Evolutionary conservation across 495 filamentous ascomycete species (phyloP), one percentile per base, ranked within the genome.

Genomic region (Oidiodendron maius): DNA sequence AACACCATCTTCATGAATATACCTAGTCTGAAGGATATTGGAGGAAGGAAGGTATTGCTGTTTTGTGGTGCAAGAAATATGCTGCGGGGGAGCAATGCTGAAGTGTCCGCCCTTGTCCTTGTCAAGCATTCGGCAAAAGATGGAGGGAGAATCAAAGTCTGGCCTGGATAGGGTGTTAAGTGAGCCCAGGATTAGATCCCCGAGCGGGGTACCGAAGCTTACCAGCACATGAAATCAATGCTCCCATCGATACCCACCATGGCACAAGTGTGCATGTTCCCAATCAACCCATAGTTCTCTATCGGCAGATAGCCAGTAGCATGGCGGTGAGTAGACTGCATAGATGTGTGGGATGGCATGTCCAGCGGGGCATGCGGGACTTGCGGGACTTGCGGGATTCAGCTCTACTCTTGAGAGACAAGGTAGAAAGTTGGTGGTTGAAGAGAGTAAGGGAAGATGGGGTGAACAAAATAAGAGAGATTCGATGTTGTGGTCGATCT

Each of bases 221-320:
- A 78, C 78, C 84, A 88, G 60, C 84, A 88, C 81, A 88, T 84
- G 55, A 77, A 86, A 62, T 87, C 83, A 54, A 86, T 58, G 53
- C 80, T 82, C 12, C 84, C 83, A 51, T 81, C 79, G 58, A 84
- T 81, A 59, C 80, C 81, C 25, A 86, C 74, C 22, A 88, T 66
- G 18, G 84, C 83, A 65, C 80, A 84, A n/a, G 84, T 87, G 56
- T 79, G 72, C 83, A 87, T 86, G 58, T 87, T 86, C 12, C 84
- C 83, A 59, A 87, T 84, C 51, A 88, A 67, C 24, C 84, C 84
- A 71, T 88, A 88, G 58, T 86, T 73, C 57, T 86, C 84, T 49
- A 88, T 84, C 44, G 83, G 76, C 25, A 76, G 75, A 53, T 84
- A 85, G 10, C 68, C 66, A 1, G 50, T 57, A 5, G 28, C 40